These are phyloP conservation scores for Schwanniomyces etchellsii DNA, from an alignment of 1,139 yeast species.

Conservation along the genomic window DNA sequence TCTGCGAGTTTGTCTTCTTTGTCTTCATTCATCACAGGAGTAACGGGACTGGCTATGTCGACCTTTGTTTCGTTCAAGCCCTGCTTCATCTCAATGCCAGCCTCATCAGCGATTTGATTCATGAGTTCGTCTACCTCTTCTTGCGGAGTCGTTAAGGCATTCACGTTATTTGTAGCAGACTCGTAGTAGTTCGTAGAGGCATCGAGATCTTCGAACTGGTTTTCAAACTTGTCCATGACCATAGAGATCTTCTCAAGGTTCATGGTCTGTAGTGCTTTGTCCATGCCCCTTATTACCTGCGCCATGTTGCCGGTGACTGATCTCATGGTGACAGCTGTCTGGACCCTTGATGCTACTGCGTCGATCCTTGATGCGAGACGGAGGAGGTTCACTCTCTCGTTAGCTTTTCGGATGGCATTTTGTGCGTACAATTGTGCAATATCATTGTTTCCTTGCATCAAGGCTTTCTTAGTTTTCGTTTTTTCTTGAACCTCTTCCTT, in stretches of 20 bases:
- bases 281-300: slow-evolving; percentile 92
- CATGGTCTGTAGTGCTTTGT: slow-evolving; percentile 92
- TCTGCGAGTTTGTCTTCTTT: slow-evolving; percentile 87
- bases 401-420: slow-evolving; percentile 87
- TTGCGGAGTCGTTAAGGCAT: slow-evolving; percentile 87
- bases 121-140: slow-evolving; percentile 91
- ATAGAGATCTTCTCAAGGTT: slow-evolving; percentile 85
- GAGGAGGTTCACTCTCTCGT: slow-evolving; percentile 77
- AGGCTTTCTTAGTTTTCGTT: slow-evolving; percentile 84
- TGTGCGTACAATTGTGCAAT: slow-evolving; percentile 94
- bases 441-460: slow-evolving; percentile 82
- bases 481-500: slow-evolving; percentile 87
- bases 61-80: slow-evolving; percentile 57
- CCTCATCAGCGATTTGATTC: slow-evolving; percentile 96
- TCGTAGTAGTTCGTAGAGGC: slow-evolving; percentile 93
- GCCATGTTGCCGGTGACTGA: slow-evolving; percentile 93
- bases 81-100: slow-evolving; percentile 90
- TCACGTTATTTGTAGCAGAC: slow-evolving; percentile 80
- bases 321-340: slow-evolving; percentile 96
- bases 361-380: slow-evolving; percentile 87
- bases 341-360: slow-evolving; percentile 93
- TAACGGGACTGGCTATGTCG: slow-evolving; percentile 37
- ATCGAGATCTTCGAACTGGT: slow-evolving; percentile 93
- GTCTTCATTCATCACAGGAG: slow-evolving; percentile 49
- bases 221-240: slow-evolving; percentile 96